Conservation (phyloP, 495 filamentous ascomycete species). For the Jackrogersella multiformis region DNA sequence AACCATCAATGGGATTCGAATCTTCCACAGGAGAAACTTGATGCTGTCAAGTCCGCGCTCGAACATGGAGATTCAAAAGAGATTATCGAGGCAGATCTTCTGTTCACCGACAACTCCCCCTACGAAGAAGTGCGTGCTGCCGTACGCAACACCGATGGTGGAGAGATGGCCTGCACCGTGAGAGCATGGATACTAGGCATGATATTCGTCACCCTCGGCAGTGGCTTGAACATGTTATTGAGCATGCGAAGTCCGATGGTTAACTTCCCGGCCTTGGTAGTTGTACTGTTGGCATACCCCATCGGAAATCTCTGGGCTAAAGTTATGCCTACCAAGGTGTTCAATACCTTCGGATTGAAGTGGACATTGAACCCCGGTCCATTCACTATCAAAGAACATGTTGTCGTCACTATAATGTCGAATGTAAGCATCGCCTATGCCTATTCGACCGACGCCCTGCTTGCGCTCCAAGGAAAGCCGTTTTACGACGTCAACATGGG, state of each 20-base stretch:
- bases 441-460: constrained; percentile 67
- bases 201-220: constrained; percentile 64
- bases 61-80: constrained; percentile 49
- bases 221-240: constrained; percentile 68
- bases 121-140: constrained; percentile 62
- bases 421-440: constrained; percentile 55
- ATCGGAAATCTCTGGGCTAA: constrained; percentile 65
- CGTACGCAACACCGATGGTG: constrained; percentile 65
- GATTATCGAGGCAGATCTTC: constrained; percentile 43
- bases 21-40: constrained; percentile 46
- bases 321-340: constrained; percentile 61
- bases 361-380: constrained; percentile 66
- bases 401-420: constrained; percentile 67
- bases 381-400: constrained; percentile 73
- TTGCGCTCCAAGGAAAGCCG: constrained; percentile 58
- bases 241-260: constrained; percentile 62
- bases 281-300: constrained; percentile 66
- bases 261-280: constrained; percentile 66
- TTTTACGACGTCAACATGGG: constrained; percentile 67
- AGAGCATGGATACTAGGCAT: constrained; percentile 71
- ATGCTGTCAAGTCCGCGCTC: constrained; percentile 50
- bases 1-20: constrained; percentile 50
- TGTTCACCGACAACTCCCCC: constrained; percentile 47
- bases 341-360: constrained; percentile 59
- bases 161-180: constrained; percentile 66